phyloP scores from a whole-genome alignment of 208 protist genomes.

The Lotmaria passim region DNA sequence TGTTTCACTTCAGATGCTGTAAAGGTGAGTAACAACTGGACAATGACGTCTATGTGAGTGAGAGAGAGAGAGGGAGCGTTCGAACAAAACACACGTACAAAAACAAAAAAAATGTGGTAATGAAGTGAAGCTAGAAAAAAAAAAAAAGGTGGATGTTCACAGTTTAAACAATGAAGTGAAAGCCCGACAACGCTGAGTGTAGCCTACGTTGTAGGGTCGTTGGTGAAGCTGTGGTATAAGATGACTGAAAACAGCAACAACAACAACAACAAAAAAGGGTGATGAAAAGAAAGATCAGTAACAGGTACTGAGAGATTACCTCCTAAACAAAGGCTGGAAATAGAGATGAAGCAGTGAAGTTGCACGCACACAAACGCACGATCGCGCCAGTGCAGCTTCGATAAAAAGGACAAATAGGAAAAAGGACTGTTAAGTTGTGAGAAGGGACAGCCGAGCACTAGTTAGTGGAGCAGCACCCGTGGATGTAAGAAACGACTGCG shows the following conservation, averaged over 20 bases:
- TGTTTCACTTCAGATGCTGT: too few relatives aligned
- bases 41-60: too few relatives aligned
- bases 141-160: not conserved
- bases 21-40: too few relatives aligned
- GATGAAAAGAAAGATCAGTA: too few relatives aligned
- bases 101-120: not conserved
- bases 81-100: not conserved
- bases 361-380: not conserved
- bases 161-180: too few relatives aligned
- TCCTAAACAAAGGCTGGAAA: not conserved
- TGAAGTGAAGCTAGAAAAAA: conserved; percentile 12
- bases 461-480: not conserved
- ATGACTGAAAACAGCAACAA: too few relatives aligned
- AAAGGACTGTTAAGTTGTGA: not conserved
- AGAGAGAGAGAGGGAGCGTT: not conserved
- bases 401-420: not conserved
- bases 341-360: not conserved
- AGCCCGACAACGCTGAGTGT: too few relatives aligned
- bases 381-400: not conserved
- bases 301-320: too few relatives aligned
- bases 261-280: too few relatives aligned
- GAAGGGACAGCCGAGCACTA: not conserved
- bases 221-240: too few relatives aligned
- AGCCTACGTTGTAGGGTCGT: too few relatives aligned
- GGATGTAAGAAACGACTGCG: too few relatives aligned